Base-by-base conservation (phyloP, 176 grass and related monocot species). In the Juncus inflexus region DNA sequence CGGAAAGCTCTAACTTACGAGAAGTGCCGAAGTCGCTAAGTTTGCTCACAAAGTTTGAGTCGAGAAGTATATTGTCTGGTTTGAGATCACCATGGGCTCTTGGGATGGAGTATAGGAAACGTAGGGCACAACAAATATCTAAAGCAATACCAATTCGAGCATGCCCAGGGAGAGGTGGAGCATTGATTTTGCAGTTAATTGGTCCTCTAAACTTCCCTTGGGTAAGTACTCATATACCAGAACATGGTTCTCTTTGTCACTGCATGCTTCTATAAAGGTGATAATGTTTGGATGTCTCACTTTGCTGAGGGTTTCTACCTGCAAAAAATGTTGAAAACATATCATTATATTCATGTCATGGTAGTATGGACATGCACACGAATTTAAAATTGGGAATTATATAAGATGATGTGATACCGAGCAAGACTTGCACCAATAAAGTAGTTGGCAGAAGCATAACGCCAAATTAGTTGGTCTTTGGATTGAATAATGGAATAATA, bases 191-290 rank as follows among this genome's bases (percentile, higher is more conserved):
- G 66, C 42, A 79, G 69, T 82, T 62, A 90, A 58, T 6, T 72
- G 83, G 40, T 90, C 87, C 73, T 90, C 82, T 67, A 90, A 79
- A 64, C 76, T 90, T 79, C 83, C 87, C 77, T 79, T 79, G 37
- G 87, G 71, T 77, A 90, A 76, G 78, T 72, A 90, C 56, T 83
- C 87, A 37, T 83, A 90, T 19, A 90, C 87, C 73, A 90, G 76
- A 65, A 65, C 5, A 45, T 3, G 66, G 19, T 72, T 68, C 45
- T n/a, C n/a, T n/a, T n/a, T n/a, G n/a, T 90, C 79, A 15, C 63
- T 73, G 72, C 87, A 90, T 74, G 72, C 72, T 77, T 82, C 87
- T 43, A 90, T 73, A n/a, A 90, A 82, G 64, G 70, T 90, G 16
- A 90, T 72, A 35, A 90, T 74, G 53, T 90, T 86, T 68, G 83